These are phyloP conservation scores for Blepharisma japonicum DNA, from an alignment of 73 alveolate species.

Conservation along the genomic window DNA sequence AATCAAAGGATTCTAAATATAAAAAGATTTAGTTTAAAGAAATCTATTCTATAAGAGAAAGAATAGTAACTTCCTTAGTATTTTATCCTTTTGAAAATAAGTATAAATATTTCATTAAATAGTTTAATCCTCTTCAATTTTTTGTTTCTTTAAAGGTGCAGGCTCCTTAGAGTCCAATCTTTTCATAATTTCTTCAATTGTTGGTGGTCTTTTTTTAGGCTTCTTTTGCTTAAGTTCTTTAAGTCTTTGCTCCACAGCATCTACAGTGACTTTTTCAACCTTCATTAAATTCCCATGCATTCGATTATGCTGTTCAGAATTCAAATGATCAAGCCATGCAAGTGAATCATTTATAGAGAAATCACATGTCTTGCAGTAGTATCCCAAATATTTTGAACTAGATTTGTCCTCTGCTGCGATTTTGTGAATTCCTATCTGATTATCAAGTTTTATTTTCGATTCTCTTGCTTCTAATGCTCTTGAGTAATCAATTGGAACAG, in stretches of 20 bases:
- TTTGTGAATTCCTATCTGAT: neutral
- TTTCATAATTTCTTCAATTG: neutral
- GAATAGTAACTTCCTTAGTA: too few species aligned
- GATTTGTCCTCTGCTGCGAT: neutral
- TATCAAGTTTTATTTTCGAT: neutral
- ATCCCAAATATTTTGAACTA: neutral
- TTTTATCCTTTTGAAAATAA: too few species aligned
- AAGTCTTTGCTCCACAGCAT: neutral
- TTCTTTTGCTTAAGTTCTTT: neutral
- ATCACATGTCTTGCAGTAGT: neutral
- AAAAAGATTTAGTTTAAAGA: too few species aligned
- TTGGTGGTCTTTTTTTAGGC: neutral
- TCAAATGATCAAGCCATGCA: conserved; percentile 26
- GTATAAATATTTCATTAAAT: too few species aligned
- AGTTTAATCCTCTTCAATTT: neutral
- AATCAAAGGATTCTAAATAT: too few species aligned
- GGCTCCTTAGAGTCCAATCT: conserved; percentile 4
- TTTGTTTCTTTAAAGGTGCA: conserved; percentile 4
- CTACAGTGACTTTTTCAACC: conserved; percentile 22
- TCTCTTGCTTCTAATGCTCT: conserved; percentile 22
- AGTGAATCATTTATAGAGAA: neutral
- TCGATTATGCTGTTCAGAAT: neutral
- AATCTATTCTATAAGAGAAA: too few species aligned
- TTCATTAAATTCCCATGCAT: neutral
- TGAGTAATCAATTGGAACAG: conserved; percentile 11